These are phyloP conservation scores for Castanea crenata DNA, from an alignment of 306 rosid species.

Conservation along the genomic window DNA sequence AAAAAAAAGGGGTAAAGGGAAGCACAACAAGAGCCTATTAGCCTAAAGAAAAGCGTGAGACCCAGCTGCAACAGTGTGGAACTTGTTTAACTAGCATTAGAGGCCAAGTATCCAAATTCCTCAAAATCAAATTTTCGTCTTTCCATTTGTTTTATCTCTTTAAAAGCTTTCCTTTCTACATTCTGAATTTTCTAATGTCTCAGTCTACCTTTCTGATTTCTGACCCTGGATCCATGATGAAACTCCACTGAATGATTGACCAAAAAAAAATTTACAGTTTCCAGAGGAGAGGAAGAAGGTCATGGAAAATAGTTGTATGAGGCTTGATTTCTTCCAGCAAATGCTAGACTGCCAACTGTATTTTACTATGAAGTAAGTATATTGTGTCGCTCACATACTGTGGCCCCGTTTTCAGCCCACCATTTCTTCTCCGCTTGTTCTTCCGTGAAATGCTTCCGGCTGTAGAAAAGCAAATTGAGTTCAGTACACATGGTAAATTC, in stretches of 20 bases:
- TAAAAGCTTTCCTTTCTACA: conserved; percentile 12
- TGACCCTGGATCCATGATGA: conserved; percentile 6
- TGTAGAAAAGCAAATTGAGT: conserved; percentile 38
- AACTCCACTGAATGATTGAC: conserved; percentile 23
- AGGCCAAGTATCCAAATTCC: not conserved
- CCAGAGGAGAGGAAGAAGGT: conserved; percentile 23
- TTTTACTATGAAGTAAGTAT: conserved; percentile 43
- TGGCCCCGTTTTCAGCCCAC: conserved; percentile 85
- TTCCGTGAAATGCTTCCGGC: conserved; percentile 86
- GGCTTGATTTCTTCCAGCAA: conserved; percentile 16
- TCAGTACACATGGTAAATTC: conserved; percentile 17
- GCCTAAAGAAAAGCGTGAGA: not conserved
- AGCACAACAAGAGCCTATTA: too few species aligned
- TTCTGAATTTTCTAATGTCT: conserved; percentile 22
- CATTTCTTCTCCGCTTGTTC: conserved; percentile 74
- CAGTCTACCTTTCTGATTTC: conserved; percentile 36
- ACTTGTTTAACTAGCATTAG: not conserved
- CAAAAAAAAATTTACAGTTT: conserved; percentile 42
- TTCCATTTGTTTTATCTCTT: not conserved
- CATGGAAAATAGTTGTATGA: conserved; percentile 16
- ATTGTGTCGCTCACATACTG: conserved; percentile 61
- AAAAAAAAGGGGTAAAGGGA: too few species aligned
- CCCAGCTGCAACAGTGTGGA: not conserved
- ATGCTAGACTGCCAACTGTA: conserved; percentile 21
- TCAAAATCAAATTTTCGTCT: not conserved